Percentiles rank a stretch among this genome's conserved stretches.
phyloP scores from a whole-genome alignment of 2,329 filamentous ascomycete genomes.

The Ophiostoma populinum region DNA sequence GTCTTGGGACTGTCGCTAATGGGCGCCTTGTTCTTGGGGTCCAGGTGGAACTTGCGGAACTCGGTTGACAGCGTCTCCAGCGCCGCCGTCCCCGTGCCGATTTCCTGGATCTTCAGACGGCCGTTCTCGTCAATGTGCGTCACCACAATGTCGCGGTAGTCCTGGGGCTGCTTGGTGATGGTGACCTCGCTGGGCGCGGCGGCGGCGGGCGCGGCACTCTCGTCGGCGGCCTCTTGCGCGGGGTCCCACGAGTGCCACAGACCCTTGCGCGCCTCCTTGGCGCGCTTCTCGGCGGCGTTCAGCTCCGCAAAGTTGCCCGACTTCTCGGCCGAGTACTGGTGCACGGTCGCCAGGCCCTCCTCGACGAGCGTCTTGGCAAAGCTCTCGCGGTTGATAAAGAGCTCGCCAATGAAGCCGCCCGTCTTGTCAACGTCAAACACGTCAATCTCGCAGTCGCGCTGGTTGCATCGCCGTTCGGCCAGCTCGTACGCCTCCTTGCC shows the following conservation, averaged over 20 bases:
- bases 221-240: slow-evolving; percentile 45
- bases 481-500: slow-evolving; percentile 90
- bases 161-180: slow-evolving; percentile 48
- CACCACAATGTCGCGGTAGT: slow-evolving; percentile 87
- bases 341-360: slow-evolving; percentile 82
- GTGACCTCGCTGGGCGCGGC: slow-evolving; percentile 24
- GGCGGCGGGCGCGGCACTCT: slow-evolving; percentile 22
- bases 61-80: slow-evolving; percentile 78
- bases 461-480: slow-evolving; percentile 72
- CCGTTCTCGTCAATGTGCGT: slow-evolving; percentile 76
- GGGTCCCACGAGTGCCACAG: slow-evolving; percentile 94
- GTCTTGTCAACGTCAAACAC: slow-evolving; percentile 91
- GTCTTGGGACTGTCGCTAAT: slow-evolving; percentile 67
- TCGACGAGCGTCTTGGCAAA: slow-evolving; percentile 88
- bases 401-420: slow-evolving; percentile 87
- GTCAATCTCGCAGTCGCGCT: slow-evolving; percentile 91
- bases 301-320: slow-evolving; percentile 78
- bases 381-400: slow-evolving; percentile 89
- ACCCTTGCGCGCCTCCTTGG: slow-evolving; percentile 76
- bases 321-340: slow-evolving; percentile 91
- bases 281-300: slow-evolving; percentile 69
- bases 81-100: slow-evolving; percentile 70
- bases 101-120: slow-evolving; percentile 77
- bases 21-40: slow-evolving; percentile 59
- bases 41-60: slow-evolving; percentile 81